These are phyloP conservation scores for Silene vulgaris DNA, from an alignment of 179 eudicot species.

Conservation along the genomic window DNA sequence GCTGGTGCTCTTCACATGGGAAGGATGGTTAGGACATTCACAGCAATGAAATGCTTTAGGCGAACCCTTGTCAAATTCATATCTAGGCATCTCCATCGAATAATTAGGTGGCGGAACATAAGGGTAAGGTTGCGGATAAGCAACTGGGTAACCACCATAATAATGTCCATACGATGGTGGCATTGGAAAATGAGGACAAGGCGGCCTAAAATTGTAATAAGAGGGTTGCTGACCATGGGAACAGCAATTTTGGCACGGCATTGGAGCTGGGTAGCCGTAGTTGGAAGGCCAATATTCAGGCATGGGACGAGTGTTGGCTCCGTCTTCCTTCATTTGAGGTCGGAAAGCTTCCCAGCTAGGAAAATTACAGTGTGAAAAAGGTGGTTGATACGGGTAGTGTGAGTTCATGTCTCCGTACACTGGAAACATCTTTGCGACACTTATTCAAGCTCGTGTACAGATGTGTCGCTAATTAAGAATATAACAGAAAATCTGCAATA, in stretches of 20 bases:
- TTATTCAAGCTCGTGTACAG: background rate
- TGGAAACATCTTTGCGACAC: slow-evolving; percentile 35
- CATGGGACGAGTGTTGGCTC: slow-evolving; percentile 20
- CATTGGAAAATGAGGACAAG: slow-evolving; percentile 39
- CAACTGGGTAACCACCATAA: slow-evolving; percentile 36
- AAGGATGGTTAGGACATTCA: slow-evolving; percentile 43
- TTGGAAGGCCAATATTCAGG: slow-evolving; percentile 44
- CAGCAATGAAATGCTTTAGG: slow-evolving; percentile 45
- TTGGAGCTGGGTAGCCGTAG: slow-evolving; percentile 34
- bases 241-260: slow-evolving; percentile 43
- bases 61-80: slow-evolving; percentile 41
- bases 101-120: slow-evolving; percentile 40
- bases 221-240: slow-evolving; percentile 33
- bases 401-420: slow-evolving; percentile 27
- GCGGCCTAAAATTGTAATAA: slow-evolving; percentile 37
- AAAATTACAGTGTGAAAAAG: slow-evolving; percentile 23
- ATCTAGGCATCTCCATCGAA: slow-evolving; percentile 41
- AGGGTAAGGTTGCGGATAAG: slow-evolving; percentile 34
- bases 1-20: slow-evolving; percentile 30
- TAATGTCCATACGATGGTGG: slow-evolving; percentile 25
- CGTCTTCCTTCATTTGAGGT: slow-evolving; percentile 36
- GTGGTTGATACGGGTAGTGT: slow-evolving; percentile 28
- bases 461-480: background rate
- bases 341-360: slow-evolving; percentile 35
- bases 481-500: background rate